phyloP scores from a whole-genome alignment of 768 basidiomycete species.

The Sarcodon aspratus region DNA sequence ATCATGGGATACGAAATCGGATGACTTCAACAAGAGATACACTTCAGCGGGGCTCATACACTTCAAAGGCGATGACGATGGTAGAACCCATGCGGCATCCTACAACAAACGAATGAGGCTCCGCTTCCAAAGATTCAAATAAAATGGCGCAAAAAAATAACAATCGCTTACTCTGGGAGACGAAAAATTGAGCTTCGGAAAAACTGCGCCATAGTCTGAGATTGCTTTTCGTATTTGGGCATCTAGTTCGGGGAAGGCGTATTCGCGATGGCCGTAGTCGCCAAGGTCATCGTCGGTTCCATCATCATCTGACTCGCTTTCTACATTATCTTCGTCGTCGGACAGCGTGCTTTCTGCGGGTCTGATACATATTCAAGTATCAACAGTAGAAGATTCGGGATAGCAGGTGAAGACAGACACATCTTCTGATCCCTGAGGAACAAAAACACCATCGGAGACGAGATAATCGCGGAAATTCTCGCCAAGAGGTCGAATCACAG shows the following conservation, averaged over 20 bases:
- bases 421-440: slow-evolving; percentile 77
- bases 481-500: slow-evolving; percentile 57
- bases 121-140: not conserved
- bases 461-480: slow-evolving; percentile 60
- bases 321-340: slow-evolving; percentile 26
- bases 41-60: slow-evolving; percentile 86
- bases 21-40: slow-evolving; percentile 86
- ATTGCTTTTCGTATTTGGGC: slow-evolving; percentile 53
- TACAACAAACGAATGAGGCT: slow-evolving; percentile 15
- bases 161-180: slow-evolving; percentile 63
- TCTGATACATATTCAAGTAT: slow-evolving; percentile 23
- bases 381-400: slow-evolving; percentile 2
- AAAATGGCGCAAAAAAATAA: not conserved
- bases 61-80: slow-evolving; percentile 72
- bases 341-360: slow-evolving; percentile 44
- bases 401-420: slow-evolving; percentile 31
- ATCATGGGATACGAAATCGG: slow-evolving; percentile 82
- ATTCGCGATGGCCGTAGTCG: slow-evolving; percentile 28
- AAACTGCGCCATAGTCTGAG: slow-evolving; percentile 68
- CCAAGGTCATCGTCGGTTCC: slow-evolving; percentile 28
- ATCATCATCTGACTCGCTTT: slow-evolving; percentile 33
- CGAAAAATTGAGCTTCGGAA: slow-evolving; percentile 95
- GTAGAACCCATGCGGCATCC: slow-evolving; percentile 91
- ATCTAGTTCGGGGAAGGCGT: slow-evolving; percentile 79
- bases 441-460: slow-evolving; percentile 71